Conservation (phyloP, 331 rosid genomes). For the Rhamnella rubrinervis region DNA sequence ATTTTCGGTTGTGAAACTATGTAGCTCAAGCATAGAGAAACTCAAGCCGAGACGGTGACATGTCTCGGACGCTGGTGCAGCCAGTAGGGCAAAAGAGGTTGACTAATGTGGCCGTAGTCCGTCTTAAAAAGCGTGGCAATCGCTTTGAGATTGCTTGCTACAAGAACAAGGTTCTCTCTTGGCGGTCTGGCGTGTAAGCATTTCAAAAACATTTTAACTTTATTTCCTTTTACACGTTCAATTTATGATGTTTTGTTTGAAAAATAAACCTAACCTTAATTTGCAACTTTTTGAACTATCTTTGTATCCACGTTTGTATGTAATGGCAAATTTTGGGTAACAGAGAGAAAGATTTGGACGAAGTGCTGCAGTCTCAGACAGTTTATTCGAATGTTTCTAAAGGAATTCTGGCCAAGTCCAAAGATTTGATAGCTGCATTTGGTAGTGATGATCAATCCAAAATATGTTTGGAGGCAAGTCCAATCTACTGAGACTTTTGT, state of each 20-base stretch:
- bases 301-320: neutral
- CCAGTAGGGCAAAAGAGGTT: constrained; percentile 94
- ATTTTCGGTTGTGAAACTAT: too few species aligned
- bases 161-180: constrained; percentile 90
- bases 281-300: neutral
- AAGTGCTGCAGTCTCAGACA: constrained; percentile 85
- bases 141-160: constrained; percentile 96
- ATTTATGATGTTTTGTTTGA: neutral
- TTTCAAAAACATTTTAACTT: neutral
- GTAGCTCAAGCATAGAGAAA: neutral
- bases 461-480: constrained; percentile 76
- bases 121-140: constrained; percentile 72
- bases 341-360: constrained; percentile 93
- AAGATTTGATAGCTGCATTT: constrained; percentile 73
- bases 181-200: constrained; percentile 93
- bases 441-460: constrained; percentile 73
- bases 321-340: neutral
- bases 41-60: constrained; percentile 11
- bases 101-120: constrained; percentile 94
- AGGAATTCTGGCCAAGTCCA: constrained; percentile 95
- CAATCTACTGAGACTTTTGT: neutral
- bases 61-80: constrained; percentile 75
- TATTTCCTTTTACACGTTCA: neutral
- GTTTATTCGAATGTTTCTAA: constrained; percentile 90
- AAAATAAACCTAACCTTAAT: too few species aligned